Base-by-base conservation (phyloP, 495 filamentous ascomycete genomes). In the Tuber melanosporum region DNA sequence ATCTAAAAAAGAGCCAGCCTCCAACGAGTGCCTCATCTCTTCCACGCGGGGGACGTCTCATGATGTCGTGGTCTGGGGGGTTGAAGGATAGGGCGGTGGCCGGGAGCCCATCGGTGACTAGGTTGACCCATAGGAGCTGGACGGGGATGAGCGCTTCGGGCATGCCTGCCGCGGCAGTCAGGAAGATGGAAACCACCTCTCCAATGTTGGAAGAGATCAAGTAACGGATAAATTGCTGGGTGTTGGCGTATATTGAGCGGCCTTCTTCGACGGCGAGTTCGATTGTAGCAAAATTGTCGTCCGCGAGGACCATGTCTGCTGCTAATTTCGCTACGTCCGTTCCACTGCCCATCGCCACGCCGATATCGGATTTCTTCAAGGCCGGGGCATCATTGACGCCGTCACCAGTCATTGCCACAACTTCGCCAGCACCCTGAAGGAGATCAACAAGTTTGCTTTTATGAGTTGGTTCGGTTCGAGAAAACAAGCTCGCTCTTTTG, bases 401-500 rank as follows among this genome's bases (percentile, higher is more conserved):
- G 84, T 99, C 96, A 80, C 96, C 96, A 76, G 96, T 99, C 96
- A 99, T 99, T 78, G 96, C 96, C 76, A 99, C 96, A 43, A 99
- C 96, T 84, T 98, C 93, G 78, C 93, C 93, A 78, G 92, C 86
- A 42, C 92, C 92, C 85, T 99, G 96, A 75, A 99, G 91, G 44
- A 98, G 90, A 85, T 99, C 96, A 69, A 99, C 95, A 43, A 99
- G 90, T 85, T 92, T 93, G 10, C 92, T 95, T 87, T 99, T 99
- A 87, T 99, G 96, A 43, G 87, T 88, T 57, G 96, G 96, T 85
- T 99, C 96, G 42, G 95, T 97, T 73, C 96, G 90, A n/a, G 96
- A 98, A 87, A 99, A 98, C 17, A 99, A 87, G 62, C 91, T 95
- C 3, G 94, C 96, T 44, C 86, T 90, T 86, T 92, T 93, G 70